A percentile compares a stretch with the other conserved stretches of the same genome.
Conservation (phyloP, 306 rosid species). For the Malus fusca region DNA sequence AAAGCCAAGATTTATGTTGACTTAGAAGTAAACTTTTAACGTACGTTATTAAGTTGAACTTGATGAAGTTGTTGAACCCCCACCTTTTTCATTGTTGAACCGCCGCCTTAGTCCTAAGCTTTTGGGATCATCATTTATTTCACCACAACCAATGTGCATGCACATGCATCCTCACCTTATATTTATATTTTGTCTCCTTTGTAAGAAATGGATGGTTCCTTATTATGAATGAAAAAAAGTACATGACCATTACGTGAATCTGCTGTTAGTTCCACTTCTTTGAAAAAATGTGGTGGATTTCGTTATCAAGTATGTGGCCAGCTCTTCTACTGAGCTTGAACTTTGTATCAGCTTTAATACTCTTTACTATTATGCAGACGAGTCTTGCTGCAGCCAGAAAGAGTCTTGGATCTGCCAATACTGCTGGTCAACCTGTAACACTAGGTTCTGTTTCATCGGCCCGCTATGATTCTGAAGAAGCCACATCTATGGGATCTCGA, state of each 20-base stretch:
- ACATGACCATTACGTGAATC: neutral
- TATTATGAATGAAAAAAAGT: neutral
- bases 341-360: neutral
- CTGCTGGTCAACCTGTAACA: conserved; percentile 39
- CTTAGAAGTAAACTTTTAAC: neutral
- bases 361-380: conserved; percentile 46
- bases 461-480: conserved; percentile 69
- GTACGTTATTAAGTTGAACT: neutral
- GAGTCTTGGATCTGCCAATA: conserved; percentile 59
- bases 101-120: neutral
- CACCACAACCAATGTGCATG: neutral
- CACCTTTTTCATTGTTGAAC: neutral
- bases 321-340: neutral
- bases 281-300: neutral
- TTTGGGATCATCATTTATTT: neutral
- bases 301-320: neutral
- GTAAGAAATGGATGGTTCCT: neutral
- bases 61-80: neutral
- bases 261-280: neutral
- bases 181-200: neutral
- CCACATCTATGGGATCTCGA: conserved; percentile 61
- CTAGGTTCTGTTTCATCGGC: conserved; percentile 30
- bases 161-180: neutral
- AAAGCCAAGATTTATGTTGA: neutral
- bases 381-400: conserved; percentile 81